phyloP scores from a whole-genome alignment of 805 yeast genomes.

The Sugiyamaella boreocaroliniensis region DNA sequence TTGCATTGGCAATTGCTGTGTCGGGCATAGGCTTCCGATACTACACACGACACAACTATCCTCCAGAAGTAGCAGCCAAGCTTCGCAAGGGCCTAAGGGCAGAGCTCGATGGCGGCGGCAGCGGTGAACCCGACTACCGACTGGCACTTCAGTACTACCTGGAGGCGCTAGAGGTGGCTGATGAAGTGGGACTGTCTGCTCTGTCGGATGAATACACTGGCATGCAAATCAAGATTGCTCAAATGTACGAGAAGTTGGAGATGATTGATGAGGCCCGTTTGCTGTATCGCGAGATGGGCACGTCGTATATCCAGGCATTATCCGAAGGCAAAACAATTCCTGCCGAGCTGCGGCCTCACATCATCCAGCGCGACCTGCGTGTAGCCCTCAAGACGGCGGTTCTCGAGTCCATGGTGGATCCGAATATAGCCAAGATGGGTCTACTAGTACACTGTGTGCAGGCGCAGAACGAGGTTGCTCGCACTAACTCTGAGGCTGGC shows the following conservation, averaged over 20 bases:
- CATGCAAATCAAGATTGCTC: constrained; percentile 77
- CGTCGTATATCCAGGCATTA: constrained; percentile 46
- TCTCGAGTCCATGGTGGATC: constrained; percentile 39
- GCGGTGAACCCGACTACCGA: constrained; percentile 46
- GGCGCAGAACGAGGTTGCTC: constrained; percentile 59
- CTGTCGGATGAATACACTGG: constrained; percentile 82
- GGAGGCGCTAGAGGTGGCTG: constrained; percentile 63
- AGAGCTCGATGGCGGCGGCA: constrained; percentile 59
- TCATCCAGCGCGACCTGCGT: constrained; percentile 64
- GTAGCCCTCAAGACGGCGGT: constrained; percentile 64
- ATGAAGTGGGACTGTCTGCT: constrained; percentile 47
- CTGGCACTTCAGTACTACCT: constrained; percentile 67
- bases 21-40: constrained; percentile 15
- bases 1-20: constrained; percentile 8
- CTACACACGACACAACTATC: constrained; percentile 33
- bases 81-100: constrained; percentile 78
- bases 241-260: constrained; percentile 70
- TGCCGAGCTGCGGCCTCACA: constrained; percentile 42
- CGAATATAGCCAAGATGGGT: constrained; percentile 48
- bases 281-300: constrained; percentile 60
- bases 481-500: constrained; percentile 21
- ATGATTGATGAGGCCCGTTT: constrained; percentile 57
- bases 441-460: constrained; percentile 53
- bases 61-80: constrained; percentile 60
- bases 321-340: constrained; percentile 40